Percentiles rank a stretch among this genome's conserved stretches.
Conservation (phyloP, 2,329 filamentous ascomycete genomes). For the Cryphonectria nitschkei region DNA sequence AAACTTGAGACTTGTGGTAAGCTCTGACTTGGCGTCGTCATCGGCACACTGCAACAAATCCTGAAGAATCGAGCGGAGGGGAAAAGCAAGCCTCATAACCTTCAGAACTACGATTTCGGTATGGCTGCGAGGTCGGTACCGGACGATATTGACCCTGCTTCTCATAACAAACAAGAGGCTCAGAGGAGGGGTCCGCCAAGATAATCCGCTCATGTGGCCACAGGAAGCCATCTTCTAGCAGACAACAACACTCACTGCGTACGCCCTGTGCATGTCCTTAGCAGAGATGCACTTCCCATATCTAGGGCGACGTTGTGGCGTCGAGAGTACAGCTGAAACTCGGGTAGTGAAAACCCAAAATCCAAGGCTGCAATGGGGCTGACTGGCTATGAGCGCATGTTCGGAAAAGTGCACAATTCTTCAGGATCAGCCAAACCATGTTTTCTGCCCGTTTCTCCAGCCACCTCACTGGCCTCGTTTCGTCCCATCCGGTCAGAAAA, state of each 20-base stretch:
- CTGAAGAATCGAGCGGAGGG: background rate
- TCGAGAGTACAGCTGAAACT: background rate
- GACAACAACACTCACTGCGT: background rate
- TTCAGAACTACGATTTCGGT: background rate
- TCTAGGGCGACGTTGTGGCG: background rate
- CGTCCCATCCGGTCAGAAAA: background rate
- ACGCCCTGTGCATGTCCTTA: background rate
- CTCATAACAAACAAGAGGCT: background rate
- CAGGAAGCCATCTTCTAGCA: background rate
- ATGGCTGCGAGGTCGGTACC: background rate
- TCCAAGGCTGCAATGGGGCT: background rate
- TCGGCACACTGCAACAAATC: background rate
- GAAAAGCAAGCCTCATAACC: background rate
- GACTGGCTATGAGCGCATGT: background rate
- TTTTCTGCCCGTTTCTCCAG: background rate
- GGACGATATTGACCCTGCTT: background rate
- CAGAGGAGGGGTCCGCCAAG: background rate
- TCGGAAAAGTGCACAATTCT: slow-evolving; percentile 1
- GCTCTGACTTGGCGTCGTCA: background rate
- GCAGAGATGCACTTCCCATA: background rate
- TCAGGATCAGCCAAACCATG: background rate
- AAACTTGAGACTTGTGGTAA: background rate
- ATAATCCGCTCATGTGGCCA: background rate
- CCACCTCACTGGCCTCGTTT: background rate
- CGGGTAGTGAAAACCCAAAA: background rate